phyloP scores from a whole-genome alignment of 768 basidiomycete species.

The Strobilomyces dryophilus region DNA sequence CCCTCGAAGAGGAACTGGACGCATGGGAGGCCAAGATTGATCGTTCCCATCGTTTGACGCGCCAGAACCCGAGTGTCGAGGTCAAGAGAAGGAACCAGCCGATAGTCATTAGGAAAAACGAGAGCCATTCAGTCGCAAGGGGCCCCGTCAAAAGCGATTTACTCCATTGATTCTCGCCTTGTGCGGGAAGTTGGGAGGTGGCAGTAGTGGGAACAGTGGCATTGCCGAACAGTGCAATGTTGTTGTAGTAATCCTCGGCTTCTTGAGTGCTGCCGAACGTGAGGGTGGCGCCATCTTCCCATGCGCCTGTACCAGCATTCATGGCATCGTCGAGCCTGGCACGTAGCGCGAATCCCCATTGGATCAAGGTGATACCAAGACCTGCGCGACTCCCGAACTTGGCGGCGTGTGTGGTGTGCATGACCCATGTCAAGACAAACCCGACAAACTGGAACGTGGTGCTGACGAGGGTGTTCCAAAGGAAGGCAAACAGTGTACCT shows the following conservation, averaged over 20 bases:
- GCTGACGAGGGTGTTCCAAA: slow-evolving; percentile 91
- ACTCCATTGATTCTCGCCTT: slow-evolving; percentile 26
- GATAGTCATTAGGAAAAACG: slow-evolving; percentile 91
- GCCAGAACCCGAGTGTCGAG: slow-evolving; percentile 86
- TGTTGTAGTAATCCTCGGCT: slow-evolving; percentile 42
- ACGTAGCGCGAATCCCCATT: slow-evolving; percentile 86
- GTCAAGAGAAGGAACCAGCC: slow-evolving; percentile 90
- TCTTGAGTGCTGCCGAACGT: slow-evolving; percentile 43
- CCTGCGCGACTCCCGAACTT: slow-evolving; percentile 92
- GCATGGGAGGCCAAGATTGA: slow-evolving; percentile 56
- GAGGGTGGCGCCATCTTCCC: slow-evolving; percentile 31
- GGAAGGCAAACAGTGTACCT: slow-evolving; percentile 78
- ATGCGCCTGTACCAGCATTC: slow-evolving; percentile 27
- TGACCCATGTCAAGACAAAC: slow-evolving; percentile 87
- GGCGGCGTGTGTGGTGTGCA: slow-evolving; percentile 91
- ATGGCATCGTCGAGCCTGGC: slow-evolving; percentile 44
- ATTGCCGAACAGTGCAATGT: slow-evolving; percentile 24
- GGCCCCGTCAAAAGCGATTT: slow-evolving; percentile 48
- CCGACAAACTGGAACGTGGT: slow-evolving; percentile 97
- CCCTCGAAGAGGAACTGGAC: slow-evolving; percentile 29
- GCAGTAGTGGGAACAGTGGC: slow-evolving; percentile 16
- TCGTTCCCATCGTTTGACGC: slow-evolving; percentile 85
- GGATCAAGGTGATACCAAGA: slow-evolving; percentile 93
- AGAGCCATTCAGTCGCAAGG: slow-evolving; percentile 88
- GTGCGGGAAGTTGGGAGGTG: slow-evolving; percentile 4